These are phyloP conservation scores for Styphnolobium japonicum DNA, from an alignment of 306 rosid genomes.

Conservation along the genomic window DNA sequence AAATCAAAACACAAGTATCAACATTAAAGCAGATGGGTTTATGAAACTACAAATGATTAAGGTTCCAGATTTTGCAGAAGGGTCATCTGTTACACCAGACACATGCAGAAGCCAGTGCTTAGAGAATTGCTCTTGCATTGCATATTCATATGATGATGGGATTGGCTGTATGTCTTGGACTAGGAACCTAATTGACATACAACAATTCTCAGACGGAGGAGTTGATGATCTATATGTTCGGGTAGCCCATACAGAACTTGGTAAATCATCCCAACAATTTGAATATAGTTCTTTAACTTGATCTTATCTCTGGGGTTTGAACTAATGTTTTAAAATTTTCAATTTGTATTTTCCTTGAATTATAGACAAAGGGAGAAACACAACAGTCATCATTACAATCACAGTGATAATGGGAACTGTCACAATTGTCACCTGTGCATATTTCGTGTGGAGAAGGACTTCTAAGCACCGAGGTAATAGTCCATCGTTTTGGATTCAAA, in stretches of 20 bases:
- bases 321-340: not conserved
- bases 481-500: not conserved
- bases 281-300: not conserved
- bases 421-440: conserved; percentile 7
- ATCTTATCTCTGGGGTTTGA: not conserved
- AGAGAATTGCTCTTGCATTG: conserved; percentile 25
- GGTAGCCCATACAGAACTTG: conserved; percentile 20
- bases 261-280: not conserved
- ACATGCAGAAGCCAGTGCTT: conserved; percentile 27
- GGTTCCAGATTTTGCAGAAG: conserved; percentile 36
- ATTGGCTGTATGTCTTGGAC: conserved; percentile 41
- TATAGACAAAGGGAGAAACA: not conserved
- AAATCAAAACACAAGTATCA: not conserved
- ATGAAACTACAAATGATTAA: conserved; percentile 23
- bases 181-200: conserved; percentile 6
- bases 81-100: not conserved
- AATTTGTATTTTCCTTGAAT: not conserved
- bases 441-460: conserved; percentile 8
- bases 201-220: conserved; percentile 19
- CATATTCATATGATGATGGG: not conserved
- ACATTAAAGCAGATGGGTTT: conserved; percentile 37
- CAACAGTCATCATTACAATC: not conserved
- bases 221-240: conserved; percentile 31
- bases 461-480: not conserved
- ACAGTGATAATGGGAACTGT: not conserved